Percentiles rank a stretch among this genome's conserved stretches.
phyloP scores from a whole-genome alignment of 2,329 filamentous ascomycete genomes.

The Diplodia corticola region DNA sequence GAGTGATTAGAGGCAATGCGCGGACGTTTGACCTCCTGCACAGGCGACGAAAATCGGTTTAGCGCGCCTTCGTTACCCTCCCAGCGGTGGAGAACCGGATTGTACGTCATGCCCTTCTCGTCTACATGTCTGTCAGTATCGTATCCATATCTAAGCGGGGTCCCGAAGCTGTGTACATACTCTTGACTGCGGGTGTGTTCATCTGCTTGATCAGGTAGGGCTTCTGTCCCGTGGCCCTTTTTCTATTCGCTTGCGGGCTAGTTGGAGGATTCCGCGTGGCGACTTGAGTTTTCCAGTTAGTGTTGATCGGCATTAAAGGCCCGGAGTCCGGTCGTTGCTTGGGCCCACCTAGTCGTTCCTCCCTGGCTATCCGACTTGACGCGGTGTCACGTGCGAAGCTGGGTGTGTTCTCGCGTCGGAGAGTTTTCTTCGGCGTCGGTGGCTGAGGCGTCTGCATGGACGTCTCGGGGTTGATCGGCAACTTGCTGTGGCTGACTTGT shows the following conservation, averaged over 20 bases:
- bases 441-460: conserved; percentile 47
- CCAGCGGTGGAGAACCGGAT: conserved; percentile 83
- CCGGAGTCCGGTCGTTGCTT: conserved; percentile 47
- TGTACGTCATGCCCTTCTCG: conserved; percentile 95
- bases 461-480: conserved; percentile 43
- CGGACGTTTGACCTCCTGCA: conserved; percentile 50
- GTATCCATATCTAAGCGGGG: conserved; percentile 15
- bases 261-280: conserved; percentile 52
- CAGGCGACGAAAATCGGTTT: conserved; percentile 64
- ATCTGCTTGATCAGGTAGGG: conserved; percentile 89
- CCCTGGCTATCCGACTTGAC: conserved; percentile 64
- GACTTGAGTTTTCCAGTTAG: conserved; percentile 61
- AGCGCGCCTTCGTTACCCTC: conserved; percentile 93
- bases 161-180: conserved; percentile 53
- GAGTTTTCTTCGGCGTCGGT: conserved; percentile 58
- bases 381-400: conserved; percentile 68
- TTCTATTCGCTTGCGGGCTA: conserved; percentile 51
- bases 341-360: conserved; percentile 55
- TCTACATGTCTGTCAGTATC: conserved; percentile 50
- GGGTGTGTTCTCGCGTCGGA: conserved; percentile 55
- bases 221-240: conserved; percentile 61
- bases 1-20: conserved; percentile 36
- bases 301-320: conserved; percentile 53
- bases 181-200: conserved; percentile 73
- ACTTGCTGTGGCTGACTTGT: conserved; percentile 49